A percentile compares a stretch with the other conserved stretches of the same genome.
Evolutionary conservation across 2,329 filamentous ascomycete species (phyloP).

Genomic region (Chrysoporthe austroafricana): DNA sequence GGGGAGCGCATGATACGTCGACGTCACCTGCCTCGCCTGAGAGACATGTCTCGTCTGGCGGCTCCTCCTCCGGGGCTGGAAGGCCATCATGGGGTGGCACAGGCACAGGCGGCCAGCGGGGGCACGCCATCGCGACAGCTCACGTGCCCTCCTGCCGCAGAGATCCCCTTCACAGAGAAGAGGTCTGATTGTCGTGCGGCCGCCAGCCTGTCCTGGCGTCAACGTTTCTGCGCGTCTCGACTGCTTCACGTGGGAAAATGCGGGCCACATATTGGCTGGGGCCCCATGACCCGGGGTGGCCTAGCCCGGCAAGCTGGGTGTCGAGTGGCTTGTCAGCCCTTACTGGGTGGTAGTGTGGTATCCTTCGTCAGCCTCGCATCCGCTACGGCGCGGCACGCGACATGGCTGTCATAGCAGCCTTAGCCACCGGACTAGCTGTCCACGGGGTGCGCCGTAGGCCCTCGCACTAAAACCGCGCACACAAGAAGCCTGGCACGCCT

Average conservation of each 20-base stretch:
- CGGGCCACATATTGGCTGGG: slow-evolving; percentile 10
- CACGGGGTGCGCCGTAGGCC: too few species aligned
- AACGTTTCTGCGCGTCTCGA: not conserved
- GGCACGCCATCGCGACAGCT: slow-evolving; percentile 1
- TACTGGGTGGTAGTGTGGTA: not conserved
- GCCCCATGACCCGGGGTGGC: not conserved
- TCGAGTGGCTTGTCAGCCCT: not conserved
- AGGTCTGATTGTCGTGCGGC: not conserved
- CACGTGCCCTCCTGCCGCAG: slow-evolving; percentile 1
- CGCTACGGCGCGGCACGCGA: not conserved
- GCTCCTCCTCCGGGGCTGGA: not conserved
- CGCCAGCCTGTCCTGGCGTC: not conserved
- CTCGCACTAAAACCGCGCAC: too few species aligned
- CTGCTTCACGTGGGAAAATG: slow-evolving; percentile 7
- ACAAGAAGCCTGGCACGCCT: too few species aligned
- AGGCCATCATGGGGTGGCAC: not conserved
- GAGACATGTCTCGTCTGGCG: too few species aligned
- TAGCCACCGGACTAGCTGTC: too few species aligned
- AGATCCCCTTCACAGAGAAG: too few species aligned
- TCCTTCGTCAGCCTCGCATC: slow-evolving; percentile 1
- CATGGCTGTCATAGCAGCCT: too few species aligned
- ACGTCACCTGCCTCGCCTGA: too few species aligned
- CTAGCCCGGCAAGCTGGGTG: too few species aligned
- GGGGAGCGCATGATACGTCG: too few species aligned
- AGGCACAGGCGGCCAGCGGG: not conserved